Evolutionary conservation across 1,284 basidiomycete species (phyloP).

Genomic region (Tranzscheliella williamsii): DNA sequence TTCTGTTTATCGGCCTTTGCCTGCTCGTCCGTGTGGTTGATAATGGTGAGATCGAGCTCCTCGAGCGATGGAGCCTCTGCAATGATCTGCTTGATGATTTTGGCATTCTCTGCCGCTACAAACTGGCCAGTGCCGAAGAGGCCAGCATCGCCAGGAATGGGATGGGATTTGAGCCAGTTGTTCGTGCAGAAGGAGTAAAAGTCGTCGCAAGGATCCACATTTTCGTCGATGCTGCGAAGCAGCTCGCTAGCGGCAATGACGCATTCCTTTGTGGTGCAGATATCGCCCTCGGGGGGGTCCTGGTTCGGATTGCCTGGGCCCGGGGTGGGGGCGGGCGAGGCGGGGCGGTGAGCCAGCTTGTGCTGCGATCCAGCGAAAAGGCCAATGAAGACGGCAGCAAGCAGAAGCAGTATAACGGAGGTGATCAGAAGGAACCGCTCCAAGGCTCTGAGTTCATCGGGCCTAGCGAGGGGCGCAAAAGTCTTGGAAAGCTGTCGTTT

Average conservation of each 20-base stretch:
- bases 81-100: slow-evolving; percentile 63
- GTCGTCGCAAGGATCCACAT: slow-evolving; percentile 89
- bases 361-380: slow-evolving; percentile 68
- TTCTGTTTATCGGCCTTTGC: slow-evolving; percentile 68
- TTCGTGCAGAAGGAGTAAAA: slow-evolving; percentile 80
- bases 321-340: slow-evolving; percentile 29
- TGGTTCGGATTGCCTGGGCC: slow-evolving; percentile 51
- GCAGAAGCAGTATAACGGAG: slow-evolving; percentile 75
- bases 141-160: slow-evolving; percentile 63
- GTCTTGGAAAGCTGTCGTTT: slow-evolving; percentile 31
- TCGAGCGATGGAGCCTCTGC: slow-evolving; percentile 38
- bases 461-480: slow-evolving; percentile 47
- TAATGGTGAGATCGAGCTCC: slow-evolving; percentile 55
- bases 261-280: slow-evolving; percentile 79
- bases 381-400: slow-evolving; percentile 84
- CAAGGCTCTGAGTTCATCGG: slow-evolving; percentile 79
- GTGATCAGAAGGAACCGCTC: slow-evolving; percentile 79
- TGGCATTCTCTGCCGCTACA: slow-evolving; percentile 33
- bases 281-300: slow-evolving; percentile 31
- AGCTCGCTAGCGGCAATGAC: slow-evolving; percentile 81
- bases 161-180: slow-evolving; percentile 51
- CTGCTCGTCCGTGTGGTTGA: slow-evolving; percentile 6
- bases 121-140: slow-evolving; percentile 62
- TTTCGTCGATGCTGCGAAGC: slow-evolving; percentile 76
- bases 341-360: slow-evolving; percentile 59